phyloP scores from a whole-genome alignment of 2,329 filamentous ascomycete species.

The Fusarium nisikadoi region DNA sequence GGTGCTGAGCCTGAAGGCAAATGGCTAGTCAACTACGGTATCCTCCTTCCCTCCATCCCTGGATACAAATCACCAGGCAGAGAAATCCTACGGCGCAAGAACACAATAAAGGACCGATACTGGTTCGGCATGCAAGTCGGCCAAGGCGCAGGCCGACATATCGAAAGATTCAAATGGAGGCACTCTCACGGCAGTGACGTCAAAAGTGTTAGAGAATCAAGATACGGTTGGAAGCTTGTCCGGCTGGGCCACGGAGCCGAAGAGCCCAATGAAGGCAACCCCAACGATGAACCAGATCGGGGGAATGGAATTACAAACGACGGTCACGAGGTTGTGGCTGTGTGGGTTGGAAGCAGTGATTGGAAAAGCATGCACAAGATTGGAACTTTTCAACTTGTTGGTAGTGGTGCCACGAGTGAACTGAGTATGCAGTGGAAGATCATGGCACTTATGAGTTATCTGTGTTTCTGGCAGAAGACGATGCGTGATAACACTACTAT shows the following conservation, averaged over 20 bases:
- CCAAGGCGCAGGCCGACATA: neutral
- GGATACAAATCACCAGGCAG: neutral
- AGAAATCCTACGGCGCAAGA: neutral
- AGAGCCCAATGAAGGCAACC: neutral
- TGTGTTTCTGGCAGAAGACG: slow-evolving; percentile 23
- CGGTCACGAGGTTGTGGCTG: slow-evolving; percentile 34
- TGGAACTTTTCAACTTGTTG: slow-evolving; percentile 30
- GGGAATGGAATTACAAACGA: slow-evolving; percentile 25
- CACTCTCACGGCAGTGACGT: slow-evolving; percentile 13
- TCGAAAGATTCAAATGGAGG: slow-evolving; percentile 27
- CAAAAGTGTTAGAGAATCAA: slow-evolving; percentile 14
- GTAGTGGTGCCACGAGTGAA: slow-evolving; percentile 30
- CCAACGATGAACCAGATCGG: neutral
- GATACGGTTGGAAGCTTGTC: slow-evolving; percentile 33
- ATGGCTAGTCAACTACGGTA: neutral
- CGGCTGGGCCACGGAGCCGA: slow-evolving; percentile 2
- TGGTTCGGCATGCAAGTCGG: slow-evolving; percentile 20
- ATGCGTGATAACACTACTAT: neutral
- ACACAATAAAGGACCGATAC: neutral
- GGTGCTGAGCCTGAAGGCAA: neutral
- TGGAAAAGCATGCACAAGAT: slow-evolving; percentile 22
- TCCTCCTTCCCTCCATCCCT: slow-evolving; percentile 9
- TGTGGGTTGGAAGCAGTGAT: slow-evolving; percentile 8
- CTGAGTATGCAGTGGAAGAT: slow-evolving; percentile 25
- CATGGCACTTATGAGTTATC: slow-evolving; percentile 33